Percentiles rank a stretch among this genome's conserved stretches.
Conservation (phyloP, 768 basidiomycete genomes). For the Pleurotus tuber-regium region DNA sequence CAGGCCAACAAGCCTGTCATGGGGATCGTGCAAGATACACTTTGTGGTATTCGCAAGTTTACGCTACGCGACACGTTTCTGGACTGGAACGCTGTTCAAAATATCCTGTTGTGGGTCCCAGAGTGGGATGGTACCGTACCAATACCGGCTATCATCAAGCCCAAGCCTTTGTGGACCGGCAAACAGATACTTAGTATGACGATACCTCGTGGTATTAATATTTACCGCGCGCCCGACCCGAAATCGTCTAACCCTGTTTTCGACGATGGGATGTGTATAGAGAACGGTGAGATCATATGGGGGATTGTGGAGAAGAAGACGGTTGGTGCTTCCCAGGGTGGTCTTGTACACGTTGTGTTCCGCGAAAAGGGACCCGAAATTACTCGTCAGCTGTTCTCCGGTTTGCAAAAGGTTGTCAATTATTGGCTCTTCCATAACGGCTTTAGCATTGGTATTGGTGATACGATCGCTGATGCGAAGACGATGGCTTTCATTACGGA, state of each 20-base stretch:
- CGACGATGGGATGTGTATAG: slow-evolving; percentile 94
- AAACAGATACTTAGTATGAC: slow-evolving; percentile 93
- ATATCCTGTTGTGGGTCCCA: slow-evolving; percentile 96
- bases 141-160: slow-evolving; percentile 92
- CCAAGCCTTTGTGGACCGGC: slow-evolving; percentile 96
- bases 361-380: slow-evolving; percentile 96
- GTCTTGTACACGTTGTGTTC: slow-evolving; percentile 94
- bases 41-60: slow-evolving; percentile 96
- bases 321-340: slow-evolving; percentile 94
- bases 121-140: slow-evolving; percentile 96
- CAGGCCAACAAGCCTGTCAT: slow-evolving; percentile 99
- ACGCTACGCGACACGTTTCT: slow-evolving; percentile 94
- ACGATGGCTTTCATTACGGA: slow-evolving; percentile 88
- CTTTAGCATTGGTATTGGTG: slow-evolving; percentile 98
- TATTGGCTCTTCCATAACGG: slow-evolving; percentile 99
- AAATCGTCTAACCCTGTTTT: slow-evolving; percentile 78
- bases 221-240: slow-evolving; percentile 75
- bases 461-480: slow-evolving; percentile 89
- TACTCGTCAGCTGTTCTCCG: slow-evolving; percentile 87
- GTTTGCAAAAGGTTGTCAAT: slow-evolving; percentile 93
- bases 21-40: slow-evolving; percentile 99
- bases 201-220: slow-evolving; percentile 95
- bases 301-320: slow-evolving; percentile 98
- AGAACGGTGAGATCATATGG: slow-evolving; percentile 94
- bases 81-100: slow-evolving; percentile 95